Evolutionary conservation across 768 basidiomycete species (phyloP).

Genomic region (Pulveroboletus sp.): DNA sequence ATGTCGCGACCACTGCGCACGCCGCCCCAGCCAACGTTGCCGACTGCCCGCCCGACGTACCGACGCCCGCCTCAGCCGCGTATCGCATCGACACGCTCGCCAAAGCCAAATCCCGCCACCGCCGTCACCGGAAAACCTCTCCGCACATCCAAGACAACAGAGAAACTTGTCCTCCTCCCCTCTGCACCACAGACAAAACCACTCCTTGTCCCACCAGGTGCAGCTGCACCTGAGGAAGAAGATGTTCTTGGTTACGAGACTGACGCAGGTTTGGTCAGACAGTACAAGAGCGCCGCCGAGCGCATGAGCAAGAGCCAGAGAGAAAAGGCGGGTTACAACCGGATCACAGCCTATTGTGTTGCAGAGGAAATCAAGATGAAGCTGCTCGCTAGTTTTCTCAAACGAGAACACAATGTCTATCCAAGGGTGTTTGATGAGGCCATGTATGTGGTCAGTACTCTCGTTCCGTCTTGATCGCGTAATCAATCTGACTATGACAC

Average conservation of each 20-base stretch:
- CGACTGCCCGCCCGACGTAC: slow-evolving; percentile 18
- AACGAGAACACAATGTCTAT: slow-evolving; percentile 88
- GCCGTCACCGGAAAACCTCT: slow-evolving; percentile 47
- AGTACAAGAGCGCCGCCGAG: slow-evolving; percentile 84
- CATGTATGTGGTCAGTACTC: slow-evolving; percentile 74
- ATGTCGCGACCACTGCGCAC: slow-evolving; percentile 15
- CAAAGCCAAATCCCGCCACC: slow-evolving; percentile 16
- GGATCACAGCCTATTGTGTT: slow-evolving; percentile 88
- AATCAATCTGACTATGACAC: neutral
- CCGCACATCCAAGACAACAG: slow-evolving; percentile 86
- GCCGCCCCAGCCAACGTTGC: slow-evolving; percentile 23
- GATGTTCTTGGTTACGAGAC: slow-evolving; percentile 61
- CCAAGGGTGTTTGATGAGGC: slow-evolving; percentile 92
- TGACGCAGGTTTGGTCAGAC: slow-evolving; percentile 57
- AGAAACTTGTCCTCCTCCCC: slow-evolving; percentile 87
- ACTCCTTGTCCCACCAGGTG: slow-evolving; percentile 31
- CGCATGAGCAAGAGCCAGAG: slow-evolving; percentile 86
- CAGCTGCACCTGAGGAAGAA: slow-evolving; percentile 38
- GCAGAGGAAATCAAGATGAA: slow-evolving; percentile 87
- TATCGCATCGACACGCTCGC: slow-evolving; percentile 15
- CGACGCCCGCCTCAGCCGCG: slow-evolving; percentile 24
- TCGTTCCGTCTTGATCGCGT: neutral
- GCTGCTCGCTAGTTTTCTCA: slow-evolving; percentile 78
- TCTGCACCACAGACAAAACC: slow-evolving; percentile 88
- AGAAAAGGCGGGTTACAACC: slow-evolving; percentile 73